These are phyloP conservation scores for Alternaria longipes DNA, from an alignment of 2,329 filamentous ascomycete genomes.

Conservation along the genomic window DNA sequence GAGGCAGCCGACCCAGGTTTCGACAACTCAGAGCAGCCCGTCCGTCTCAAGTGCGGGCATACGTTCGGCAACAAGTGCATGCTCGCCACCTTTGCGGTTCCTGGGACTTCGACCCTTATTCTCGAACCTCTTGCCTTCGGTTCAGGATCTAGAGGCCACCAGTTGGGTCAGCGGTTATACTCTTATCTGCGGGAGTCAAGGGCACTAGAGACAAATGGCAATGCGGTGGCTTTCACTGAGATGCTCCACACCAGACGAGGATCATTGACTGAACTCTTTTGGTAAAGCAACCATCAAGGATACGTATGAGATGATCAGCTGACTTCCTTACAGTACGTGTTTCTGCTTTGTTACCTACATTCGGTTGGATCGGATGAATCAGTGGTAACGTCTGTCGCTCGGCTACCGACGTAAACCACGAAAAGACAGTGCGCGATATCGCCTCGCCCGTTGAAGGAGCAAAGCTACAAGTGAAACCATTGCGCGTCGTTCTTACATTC, in stretches of 20 bases:
- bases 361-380: rapidly evolving
- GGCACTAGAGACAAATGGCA: not conserved
- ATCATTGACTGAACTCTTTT: not conserved
- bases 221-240: not conserved
- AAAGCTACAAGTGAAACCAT: too few relatives aligned
- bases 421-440: too few relatives aligned
- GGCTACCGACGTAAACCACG: too few relatives aligned
- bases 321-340: too few relatives aligned
- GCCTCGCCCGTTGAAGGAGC: too few relatives aligned
- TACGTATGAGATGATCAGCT: too few relatives aligned
- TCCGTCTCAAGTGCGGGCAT: not conserved
- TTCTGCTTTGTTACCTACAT: too few relatives aligned
- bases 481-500: too few relatives aligned
- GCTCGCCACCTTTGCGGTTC: not conserved
- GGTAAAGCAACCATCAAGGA: rapidly evolving
- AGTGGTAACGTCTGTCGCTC: too few relatives aligned
- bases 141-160: not conserved
- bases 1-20: not conserved
- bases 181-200: not conserved
- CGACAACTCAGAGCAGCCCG: not conserved
- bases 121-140: not conserved
- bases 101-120: not conserved
- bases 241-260: not conserved
- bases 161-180: not conserved
- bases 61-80: not conserved